Base-by-base conservation (phyloP, 1,139 yeast species). In the Yamadazyma sp. region DNA sequence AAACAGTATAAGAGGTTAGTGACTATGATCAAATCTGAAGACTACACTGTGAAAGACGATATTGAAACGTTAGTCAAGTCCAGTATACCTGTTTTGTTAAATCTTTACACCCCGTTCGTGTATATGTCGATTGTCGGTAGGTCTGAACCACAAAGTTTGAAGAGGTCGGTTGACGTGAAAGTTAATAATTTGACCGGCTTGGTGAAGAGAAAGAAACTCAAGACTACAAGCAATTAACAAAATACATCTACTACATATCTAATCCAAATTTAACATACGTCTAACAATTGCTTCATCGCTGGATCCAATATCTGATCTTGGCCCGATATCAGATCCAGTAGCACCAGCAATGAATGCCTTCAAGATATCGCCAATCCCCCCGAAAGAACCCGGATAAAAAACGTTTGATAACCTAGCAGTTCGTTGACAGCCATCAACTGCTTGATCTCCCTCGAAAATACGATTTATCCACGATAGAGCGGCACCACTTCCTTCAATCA, bases 1-100 rank as follows among this genome's bases (percentile, higher is more conserved):
- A 50, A 47, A 20, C 59, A 62, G 25, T 70, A 69, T 46, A 69
- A 66, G 39, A 62, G 54, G 40, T 39, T 69, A 9, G 47, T 66
- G 22, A 56, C 57, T 27, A 36, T 61, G 2, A 45, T 68, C 10
- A 66, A 65, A 38, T 56, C 55, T 28, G 62, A 56, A 34, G 58
- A 61, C 45, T 67, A 53, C 42, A 50, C 47, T 30, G 43, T 50
- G 2, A 42, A 45, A 5, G 53, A 50, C 0, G 73, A 66, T 32
- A 49, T 67, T 2, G 48, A 44, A 34, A 36, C 47, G 2, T 46
- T 69, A 30, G 58, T 61, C 9, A 40, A 31, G 3, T 36, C 41
- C 8, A 59, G 58, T 25, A 44, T 68, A 5, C 69, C 69, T 5
- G 52, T 52, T 17, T 54, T 59, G 34, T 32, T 48, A 15, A 43